These are phyloP conservation scores for Arthroderma sp. DNA, from an alignment of 2,329 filamentous ascomycete genomes.

Conservation along the genomic window DNA sequence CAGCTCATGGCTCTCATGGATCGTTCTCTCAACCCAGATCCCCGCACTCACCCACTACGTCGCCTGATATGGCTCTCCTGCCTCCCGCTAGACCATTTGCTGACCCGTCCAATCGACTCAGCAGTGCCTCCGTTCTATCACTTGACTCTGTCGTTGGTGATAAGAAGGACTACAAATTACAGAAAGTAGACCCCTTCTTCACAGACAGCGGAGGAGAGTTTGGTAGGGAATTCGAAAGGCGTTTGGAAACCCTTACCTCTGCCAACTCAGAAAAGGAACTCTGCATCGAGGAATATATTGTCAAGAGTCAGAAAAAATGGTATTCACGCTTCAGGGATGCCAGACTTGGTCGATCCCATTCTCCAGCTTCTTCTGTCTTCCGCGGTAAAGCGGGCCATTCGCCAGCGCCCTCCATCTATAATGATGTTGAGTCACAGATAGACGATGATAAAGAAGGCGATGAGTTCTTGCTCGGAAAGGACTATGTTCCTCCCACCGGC, in stretches of 20 bases:
- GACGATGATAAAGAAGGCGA: conserved; percentile 30
- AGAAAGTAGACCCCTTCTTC: conserved; percentile 56
- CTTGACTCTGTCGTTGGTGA: conserved; percentile 46
- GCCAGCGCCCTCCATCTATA: background rate
- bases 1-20: too few relatives aligned
- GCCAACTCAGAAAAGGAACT: conserved; percentile 45
- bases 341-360: conserved; percentile 36
- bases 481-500: conserved; percentile 45
- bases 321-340: conserved; percentile 46
- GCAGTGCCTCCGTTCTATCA: conserved; percentile 35
- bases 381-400: background rate
- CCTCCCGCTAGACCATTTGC: too few relatives aligned
- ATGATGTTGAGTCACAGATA: conserved; percentile 14
- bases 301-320: conserved; percentile 55
- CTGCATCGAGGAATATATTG: conserved; percentile 53
- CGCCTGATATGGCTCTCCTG: too few relatives aligned
- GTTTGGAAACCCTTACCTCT: conserved; percentile 42
- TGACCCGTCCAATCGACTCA: too few relatives aligned
- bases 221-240: conserved; percentile 45
- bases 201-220: conserved; percentile 51
- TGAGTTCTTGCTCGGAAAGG: conserved; percentile 43
- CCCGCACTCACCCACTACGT: too few relatives aligned
- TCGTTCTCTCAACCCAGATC: too few relatives aligned
- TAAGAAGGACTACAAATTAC: conserved; percentile 48
- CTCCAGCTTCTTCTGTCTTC: conserved; percentile 12